Percentiles rank a stretch among this genome's conserved stretches.
phyloP scores from a whole-genome alignment of 164 flowering plant species.

The Stephania cephalantha region DNA sequence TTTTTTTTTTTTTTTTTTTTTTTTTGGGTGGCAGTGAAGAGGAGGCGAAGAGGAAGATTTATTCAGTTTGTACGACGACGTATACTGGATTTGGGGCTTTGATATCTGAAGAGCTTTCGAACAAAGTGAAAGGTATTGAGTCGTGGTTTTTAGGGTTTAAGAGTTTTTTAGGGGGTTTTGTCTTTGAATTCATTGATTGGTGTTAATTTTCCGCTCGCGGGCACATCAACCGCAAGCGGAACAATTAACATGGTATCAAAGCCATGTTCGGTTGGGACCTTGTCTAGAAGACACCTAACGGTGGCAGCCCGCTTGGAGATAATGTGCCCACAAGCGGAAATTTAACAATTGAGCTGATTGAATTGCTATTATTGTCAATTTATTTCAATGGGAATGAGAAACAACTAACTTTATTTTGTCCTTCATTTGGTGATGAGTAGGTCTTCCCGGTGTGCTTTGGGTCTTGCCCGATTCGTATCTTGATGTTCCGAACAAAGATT shows the following conservation, averaged over 20 bases:
- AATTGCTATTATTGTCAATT: neutral
- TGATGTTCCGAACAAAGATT: constrained; percentile 96
- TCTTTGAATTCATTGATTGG: neutral
- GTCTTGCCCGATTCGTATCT: constrained; percentile 97
- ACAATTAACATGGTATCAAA: too few species aligned
- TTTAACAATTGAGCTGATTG: neutral
- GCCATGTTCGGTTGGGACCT: too few species aligned
- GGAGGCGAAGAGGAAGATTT: constrained; percentile 94
- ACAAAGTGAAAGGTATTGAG: constrained; percentile 82
- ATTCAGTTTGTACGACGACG: constrained; percentile 78
- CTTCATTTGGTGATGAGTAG: constrained; percentile 28
- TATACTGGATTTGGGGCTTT: constrained; percentile 94
- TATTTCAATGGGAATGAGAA: too few species aligned
- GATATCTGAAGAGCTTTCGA: constrained; percentile 82
- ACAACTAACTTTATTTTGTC: neutral
- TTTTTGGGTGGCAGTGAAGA: constrained; percentile 54
- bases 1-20: too few species aligned
- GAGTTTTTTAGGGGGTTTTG: neutral
- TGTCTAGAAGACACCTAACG: too few species aligned
- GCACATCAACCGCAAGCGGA: too few species aligned
- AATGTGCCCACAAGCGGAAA: too few species aligned
- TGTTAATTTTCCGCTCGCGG: too few species aligned
- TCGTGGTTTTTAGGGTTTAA: constrained; percentile 5
- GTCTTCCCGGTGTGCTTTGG: constrained; percentile 86
- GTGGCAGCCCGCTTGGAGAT: too few species aligned